These are phyloP conservation scores for Globisporangium cylindrosporum DNA, from an alignment of 352 stramenopile genomes.

Conservation along the genomic window DNA sequence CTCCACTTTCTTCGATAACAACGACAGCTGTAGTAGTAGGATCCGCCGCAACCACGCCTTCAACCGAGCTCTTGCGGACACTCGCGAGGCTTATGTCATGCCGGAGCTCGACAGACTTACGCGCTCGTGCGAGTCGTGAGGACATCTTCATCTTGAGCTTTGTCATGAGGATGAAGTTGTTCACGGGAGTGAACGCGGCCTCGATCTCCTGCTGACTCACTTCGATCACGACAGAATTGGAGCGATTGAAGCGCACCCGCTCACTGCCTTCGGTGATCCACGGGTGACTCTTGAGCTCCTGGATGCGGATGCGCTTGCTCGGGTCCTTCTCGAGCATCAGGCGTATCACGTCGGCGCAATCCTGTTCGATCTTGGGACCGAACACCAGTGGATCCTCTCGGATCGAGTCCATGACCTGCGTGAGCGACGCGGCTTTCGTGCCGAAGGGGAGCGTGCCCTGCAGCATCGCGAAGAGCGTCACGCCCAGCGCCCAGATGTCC, in stretches of 20 bases:
- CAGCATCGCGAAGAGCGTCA: slow-evolving; percentile 76
- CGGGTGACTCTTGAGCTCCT: slow-evolving; percentile 47
- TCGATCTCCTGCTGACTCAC: slow-evolving; percentile 71
- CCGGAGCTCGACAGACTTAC: slow-evolving; percentile 25
- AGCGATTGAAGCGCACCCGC: neutral
- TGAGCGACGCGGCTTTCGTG: slow-evolving; percentile 43
- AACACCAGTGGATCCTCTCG: slow-evolving; percentile 52
- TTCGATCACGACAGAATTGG: slow-evolving; percentile 21
- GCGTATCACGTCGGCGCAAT: slow-evolving; percentile 43
- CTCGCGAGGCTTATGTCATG: neutral
- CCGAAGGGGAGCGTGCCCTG: slow-evolving; percentile 73
- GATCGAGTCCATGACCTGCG: slow-evolving; percentile 71
- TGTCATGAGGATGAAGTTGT: slow-evolving; percentile 80
- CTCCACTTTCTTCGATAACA: neutral
- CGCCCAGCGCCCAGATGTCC: slow-evolving; percentile 82
- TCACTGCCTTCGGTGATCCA: slow-evolving; percentile 32
- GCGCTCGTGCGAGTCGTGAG: slow-evolving; percentile 36
- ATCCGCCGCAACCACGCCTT: neutral
- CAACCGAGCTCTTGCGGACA: neutral
- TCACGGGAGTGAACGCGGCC: slow-evolving; percentile 70
- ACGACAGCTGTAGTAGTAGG: neutral
- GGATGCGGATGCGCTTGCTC: slow-evolving; percentile 42
- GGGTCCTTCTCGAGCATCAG: slow-evolving; percentile 64
- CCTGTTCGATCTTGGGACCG: slow-evolving; percentile 29
- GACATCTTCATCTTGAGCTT: slow-evolving; percentile 79